Evolutionary conservation across 2,329 filamentous ascomycete species (phyloP).

Genomic region (Cordyceps tenuipes): DNA sequence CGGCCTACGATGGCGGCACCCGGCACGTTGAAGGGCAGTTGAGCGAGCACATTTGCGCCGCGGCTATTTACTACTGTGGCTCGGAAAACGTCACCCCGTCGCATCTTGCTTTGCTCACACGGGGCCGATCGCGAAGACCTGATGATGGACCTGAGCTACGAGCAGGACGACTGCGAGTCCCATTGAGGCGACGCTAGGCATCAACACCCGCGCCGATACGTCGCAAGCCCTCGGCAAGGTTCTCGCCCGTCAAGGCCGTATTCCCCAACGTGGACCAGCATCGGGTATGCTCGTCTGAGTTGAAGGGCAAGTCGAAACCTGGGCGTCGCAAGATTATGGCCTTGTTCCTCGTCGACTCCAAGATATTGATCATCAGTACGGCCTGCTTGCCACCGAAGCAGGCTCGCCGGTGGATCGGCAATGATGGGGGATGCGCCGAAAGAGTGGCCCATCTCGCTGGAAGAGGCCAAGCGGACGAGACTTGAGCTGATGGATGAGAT

Average conservation of each 20-base stretch:
- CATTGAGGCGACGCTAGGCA: slow-evolving; percentile 29
- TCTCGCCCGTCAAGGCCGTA: slow-evolving; percentile 36
- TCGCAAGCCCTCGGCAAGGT: slow-evolving; percentile 39
- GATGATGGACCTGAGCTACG: slow-evolving; percentile 17
- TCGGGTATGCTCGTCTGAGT: slow-evolving; percentile 40
- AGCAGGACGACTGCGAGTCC: slow-evolving; percentile 26
- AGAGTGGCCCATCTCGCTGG: background rate
- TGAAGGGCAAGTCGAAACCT: slow-evolving; percentile 41
- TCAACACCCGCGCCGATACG: slow-evolving; percentile 13
- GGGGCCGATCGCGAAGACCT: slow-evolving; percentile 24
- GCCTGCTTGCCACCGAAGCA: slow-evolving; percentile 37
- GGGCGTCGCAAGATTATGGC: slow-evolving; percentile 53
- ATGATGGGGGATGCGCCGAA: background rate
- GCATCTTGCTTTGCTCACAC: slow-evolving; percentile 41
- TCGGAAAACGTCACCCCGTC: slow-evolving; percentile 49
- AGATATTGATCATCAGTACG: slow-evolving; percentile 33
- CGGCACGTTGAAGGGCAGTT: slow-evolving; percentile 50
- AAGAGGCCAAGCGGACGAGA: background rate
- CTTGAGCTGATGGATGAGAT: background rate
- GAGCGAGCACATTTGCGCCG: slow-evolving; percentile 58
- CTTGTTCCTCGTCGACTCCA: slow-evolving; percentile 53
- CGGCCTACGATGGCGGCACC: slow-evolving; percentile 41
- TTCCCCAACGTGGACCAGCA: slow-evolving; percentile 50
- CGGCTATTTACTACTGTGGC: slow-evolving; percentile 55
- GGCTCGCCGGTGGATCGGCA: slow-evolving; percentile 25